Base-by-base conservation (phyloP, 139 green algal genomes). In the Limnomonas spitsbergensis region DNA sequence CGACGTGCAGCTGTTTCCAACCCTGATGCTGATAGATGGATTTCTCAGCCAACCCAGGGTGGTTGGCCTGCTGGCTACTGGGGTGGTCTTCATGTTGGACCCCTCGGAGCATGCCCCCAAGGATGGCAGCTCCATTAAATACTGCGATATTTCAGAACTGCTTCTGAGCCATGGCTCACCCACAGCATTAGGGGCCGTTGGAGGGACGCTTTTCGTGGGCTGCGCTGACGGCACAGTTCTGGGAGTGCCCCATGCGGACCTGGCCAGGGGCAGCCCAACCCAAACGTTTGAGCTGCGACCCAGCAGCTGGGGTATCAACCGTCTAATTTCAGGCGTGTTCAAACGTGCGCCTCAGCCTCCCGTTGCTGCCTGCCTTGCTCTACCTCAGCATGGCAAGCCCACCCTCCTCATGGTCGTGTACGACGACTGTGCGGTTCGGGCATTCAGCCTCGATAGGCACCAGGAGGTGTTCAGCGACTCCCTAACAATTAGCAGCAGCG, bases 241-340 rank as follows among this genome's bases (percentile, higher is more conserved):
- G 4, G 78, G 73, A 70, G 4, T 90, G 4, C 76, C 79, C 0
- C 52, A 79, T 0, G 9, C 73, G 0, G 29, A 40, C 0, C 73
- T 90, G 2, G 52, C 32, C 26, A 3, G 7, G 3, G 4, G 31
- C 61, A 74, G 70, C 56, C 56, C 61, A 29, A 29, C n/a, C 47
- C 40, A 53, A 38, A 32, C 78, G 35, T 79, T 78, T 39, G 79
- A 80, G 69, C 76, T 81, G 53, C 77, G 68, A 26, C 68, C 82
- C 61, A 81, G 78, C 77, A 78, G 73, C 54, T 87, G 82, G 82
- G 82, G 78, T 14, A 66, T 78, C 69, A 79, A 40, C 20, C 79
- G 80, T 56, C 69, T 87, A 9, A 78, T 89, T 2, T 67, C 85
- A 3, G 85, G 77, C 4, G 52, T 87, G 32, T 78, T 78, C n/a